Conservation (phyloP, 192 early-diverging fungal species). For the Gaertneriomyces semiglobifer region DNA sequence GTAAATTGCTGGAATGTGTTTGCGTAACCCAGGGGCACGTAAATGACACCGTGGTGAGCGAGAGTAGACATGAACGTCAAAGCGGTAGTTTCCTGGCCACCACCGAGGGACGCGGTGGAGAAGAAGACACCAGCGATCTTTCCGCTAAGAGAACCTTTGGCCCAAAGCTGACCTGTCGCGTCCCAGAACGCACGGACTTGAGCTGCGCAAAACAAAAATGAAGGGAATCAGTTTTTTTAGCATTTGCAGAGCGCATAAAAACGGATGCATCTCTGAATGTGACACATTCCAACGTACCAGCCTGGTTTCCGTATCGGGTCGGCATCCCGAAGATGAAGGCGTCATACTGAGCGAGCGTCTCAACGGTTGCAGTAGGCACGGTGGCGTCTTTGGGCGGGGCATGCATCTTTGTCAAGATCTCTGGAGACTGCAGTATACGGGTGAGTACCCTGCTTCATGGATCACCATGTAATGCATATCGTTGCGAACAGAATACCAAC, state of each 20-base stretch:
- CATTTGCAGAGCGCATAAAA: neutral
- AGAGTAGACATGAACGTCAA: conserved; percentile 63
- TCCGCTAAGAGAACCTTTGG: conserved; percentile 47
- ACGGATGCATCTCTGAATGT: neutral
- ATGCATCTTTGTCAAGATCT: conserved; percentile 52
- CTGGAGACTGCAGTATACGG: neutral
- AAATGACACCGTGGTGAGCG: conserved; percentile 73
- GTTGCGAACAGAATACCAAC: neutral
- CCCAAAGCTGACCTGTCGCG: conserved; percentile 55
- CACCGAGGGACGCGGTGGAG: conserved; percentile 65
- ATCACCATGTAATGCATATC: neutral
- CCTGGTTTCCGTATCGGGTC: conserved; percentile 21
- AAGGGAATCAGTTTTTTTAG: neutral
- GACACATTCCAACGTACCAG: conserved; percentile 29
- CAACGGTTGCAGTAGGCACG: conserved; percentile 41
- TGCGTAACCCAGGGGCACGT: conserved; percentile 64
- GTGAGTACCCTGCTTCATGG: neutral
- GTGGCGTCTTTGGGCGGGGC: conserved; percentile 41
- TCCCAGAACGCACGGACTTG: conserved; percentile 70
- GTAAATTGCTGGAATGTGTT: conserved; percentile 26
- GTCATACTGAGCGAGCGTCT: conserved; percentile 44
- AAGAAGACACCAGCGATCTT: conserved; percentile 72
- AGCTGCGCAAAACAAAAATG: conserved; percentile 44
- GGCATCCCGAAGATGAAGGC: conserved; percentile 58
- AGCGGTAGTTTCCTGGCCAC: conserved; percentile 74